phyloP scores from a whole-genome alignment of 23 red algal genomes.

The Gracilariopsis chorda region DNA sequence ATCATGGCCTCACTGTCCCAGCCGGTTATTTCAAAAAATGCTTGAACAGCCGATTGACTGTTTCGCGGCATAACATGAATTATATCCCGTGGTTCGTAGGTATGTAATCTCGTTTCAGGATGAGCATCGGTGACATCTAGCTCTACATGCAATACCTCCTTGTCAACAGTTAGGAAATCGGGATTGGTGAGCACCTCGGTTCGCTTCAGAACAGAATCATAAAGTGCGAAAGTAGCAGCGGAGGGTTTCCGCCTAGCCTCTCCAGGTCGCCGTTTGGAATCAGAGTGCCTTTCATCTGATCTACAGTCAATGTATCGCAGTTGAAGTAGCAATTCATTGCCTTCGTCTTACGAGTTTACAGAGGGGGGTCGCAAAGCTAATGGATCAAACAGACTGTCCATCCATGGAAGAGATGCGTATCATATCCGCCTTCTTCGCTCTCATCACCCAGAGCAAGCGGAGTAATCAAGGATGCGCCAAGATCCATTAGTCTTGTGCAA shows the following conservation, averaged over 20 bases:
- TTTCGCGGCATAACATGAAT: slow-evolving; percentile 81
- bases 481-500: slow-evolving; percentile 26
- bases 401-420: slow-evolving; percentile 68
- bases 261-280: background rate
- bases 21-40: slow-evolving; percentile 63
- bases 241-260: background rate
- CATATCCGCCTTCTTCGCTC: slow-evolving; percentile 53
- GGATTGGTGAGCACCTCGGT: slow-evolving; percentile 35
- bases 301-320: background rate
- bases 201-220: slow-evolving; percentile 3
- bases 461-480: slow-evolving; percentile 48
- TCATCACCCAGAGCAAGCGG: slow-evolving; percentile 80
- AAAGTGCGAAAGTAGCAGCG: background rate
- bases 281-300: background rate
- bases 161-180: slow-evolving; percentile 37
- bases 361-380: background rate
- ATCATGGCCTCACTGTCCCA: slow-evolving; percentile 32
- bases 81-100: slow-evolving; percentile 75
- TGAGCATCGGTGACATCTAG: slow-evolving; percentile 20
- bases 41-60: slow-evolving; percentile 36
- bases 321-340: background rate
- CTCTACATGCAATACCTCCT: slow-evolving; percentile 76
- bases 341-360: background rate
- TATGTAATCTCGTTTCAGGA: background rate
- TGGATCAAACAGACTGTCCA: slow-evolving; percentile 1